These are phyloP conservation scores for Saccharomycopsis lassenensis DNA, from an alignment of 805 yeast genomes.

Conservation along the genomic window DNA sequence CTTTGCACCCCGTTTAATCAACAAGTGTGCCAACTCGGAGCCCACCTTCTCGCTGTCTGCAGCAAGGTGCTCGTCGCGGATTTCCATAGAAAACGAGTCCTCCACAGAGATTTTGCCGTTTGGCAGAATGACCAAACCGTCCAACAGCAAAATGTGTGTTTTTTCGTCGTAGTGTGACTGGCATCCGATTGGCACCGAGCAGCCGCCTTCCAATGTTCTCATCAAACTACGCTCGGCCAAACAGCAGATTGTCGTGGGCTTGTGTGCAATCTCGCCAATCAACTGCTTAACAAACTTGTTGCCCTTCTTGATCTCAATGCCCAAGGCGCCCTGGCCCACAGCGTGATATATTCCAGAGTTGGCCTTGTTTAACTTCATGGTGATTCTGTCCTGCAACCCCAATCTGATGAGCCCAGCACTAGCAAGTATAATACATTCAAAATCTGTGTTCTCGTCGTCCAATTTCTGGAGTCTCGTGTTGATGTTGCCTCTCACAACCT, in stretches of 20 bases:
- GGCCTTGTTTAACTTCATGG: slow-evolving; percentile 43
- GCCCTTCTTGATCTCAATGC: slow-evolving; percentile 72
- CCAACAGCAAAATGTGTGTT: slow-evolving; percentile 38
- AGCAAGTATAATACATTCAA: slow-evolving; percentile 72
- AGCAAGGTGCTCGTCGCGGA: slow-evolving; percentile 27
- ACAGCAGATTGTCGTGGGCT: slow-evolving; percentile 61
- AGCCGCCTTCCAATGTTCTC: slow-evolving; percentile 91
- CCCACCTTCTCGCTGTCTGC: slow-evolving; percentile 68
- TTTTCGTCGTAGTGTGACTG: slow-evolving; percentile 40
- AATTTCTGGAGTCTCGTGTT: slow-evolving; percentile 74
- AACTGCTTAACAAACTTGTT: slow-evolving; percentile 51
- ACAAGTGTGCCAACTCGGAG: slow-evolving; percentile 47
- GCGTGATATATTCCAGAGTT: slow-evolving; percentile 85
- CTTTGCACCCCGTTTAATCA: slow-evolving; percentile 74
- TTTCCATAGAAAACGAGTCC: slow-evolving; percentile 28
- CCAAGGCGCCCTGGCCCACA: slow-evolving; percentile 98
- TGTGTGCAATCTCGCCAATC: slow-evolving; percentile 54
- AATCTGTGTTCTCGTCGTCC: slow-evolving; percentile 58
- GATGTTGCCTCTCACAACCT: slow-evolving; percentile 76
- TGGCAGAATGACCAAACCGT: slow-evolving; percentile 71
- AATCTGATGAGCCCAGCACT: slow-evolving; percentile 82
- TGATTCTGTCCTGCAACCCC: slow-evolving; percentile 64
- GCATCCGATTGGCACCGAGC: slow-evolving; percentile 96
- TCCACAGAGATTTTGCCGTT: slow-evolving; percentile 70
- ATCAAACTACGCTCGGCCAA: slow-evolving; percentile 79